These are phyloP conservation scores for Kodamaea lidongshanica DNA, from an alignment of 805 yeast species.

Conservation along the genomic window DNA sequence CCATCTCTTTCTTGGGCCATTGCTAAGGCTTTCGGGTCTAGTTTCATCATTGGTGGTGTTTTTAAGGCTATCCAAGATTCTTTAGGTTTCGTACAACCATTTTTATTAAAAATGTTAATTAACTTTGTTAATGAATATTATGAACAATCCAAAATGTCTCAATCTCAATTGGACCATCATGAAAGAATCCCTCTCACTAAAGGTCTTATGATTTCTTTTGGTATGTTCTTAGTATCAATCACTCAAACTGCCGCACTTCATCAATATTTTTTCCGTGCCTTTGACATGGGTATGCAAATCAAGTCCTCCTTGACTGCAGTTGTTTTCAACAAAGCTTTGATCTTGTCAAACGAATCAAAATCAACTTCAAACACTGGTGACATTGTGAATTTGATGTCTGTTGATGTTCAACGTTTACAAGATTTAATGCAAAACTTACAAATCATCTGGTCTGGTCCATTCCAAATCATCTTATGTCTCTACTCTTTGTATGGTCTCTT, in stretches of 20 bases:
- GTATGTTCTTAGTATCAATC: slow-evolving; percentile 73
- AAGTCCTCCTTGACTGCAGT: slow-evolving; percentile 63
- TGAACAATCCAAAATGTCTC: slow-evolving; percentile 22
- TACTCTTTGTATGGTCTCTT: slow-evolving; percentile 62
- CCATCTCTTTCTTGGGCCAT: slow-evolving; percentile 60
- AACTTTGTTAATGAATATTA: slow-evolving; percentile 40
- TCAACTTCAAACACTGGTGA: slow-evolving; percentile 80
- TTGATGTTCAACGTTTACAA: slow-evolving; percentile 84
- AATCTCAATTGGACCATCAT: not conserved
- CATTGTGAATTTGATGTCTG: slow-evolving; percentile 90
- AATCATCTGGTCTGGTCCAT: slow-evolving; percentile 88
- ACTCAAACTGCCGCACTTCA: slow-evolving; percentile 72
- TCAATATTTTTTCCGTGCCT: slow-evolving; percentile 70
- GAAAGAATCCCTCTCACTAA: slow-evolving; percentile 55
- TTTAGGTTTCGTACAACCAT: slow-evolving; percentile 84
- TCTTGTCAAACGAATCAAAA: slow-evolving; percentile 65
- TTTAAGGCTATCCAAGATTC: slow-evolving; percentile 72
- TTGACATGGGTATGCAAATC: slow-evolving; percentile 71
- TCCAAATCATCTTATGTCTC: slow-evolving; percentile 75
- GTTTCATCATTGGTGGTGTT: slow-evolving; percentile 62
- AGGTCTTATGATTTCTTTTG: slow-evolving; percentile 69
- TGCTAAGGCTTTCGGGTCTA: slow-evolving; percentile 64
- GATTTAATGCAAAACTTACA: slow-evolving; percentile 75
- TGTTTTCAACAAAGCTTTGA: slow-evolving; percentile 62
- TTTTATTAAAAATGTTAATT: slow-evolving; percentile 62